Percentiles rank a stretch among this genome's conserved stretches.
These are phyloP conservation scores for Crotalaria pallida DNA, from an alignment of 306 rosid genomes.

Conservation along the genomic window DNA sequence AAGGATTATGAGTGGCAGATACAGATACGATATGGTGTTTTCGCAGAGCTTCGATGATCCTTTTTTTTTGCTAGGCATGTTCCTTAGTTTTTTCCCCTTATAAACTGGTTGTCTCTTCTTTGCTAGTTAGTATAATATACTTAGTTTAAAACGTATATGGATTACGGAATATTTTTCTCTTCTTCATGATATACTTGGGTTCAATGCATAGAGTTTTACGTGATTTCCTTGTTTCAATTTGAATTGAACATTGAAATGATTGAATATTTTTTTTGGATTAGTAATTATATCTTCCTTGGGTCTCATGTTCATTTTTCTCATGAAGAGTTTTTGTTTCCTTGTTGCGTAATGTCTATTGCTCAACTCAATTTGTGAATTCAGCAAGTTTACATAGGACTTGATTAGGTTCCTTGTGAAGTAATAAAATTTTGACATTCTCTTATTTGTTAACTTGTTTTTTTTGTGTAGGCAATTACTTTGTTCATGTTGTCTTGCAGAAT, in stretches of 20 bases:
- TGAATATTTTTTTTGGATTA: not conserved
- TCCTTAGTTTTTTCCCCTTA: not conserved
- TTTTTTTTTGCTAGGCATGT: not conserved
- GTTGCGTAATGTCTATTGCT: not conserved
- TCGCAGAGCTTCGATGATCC: not conserved
- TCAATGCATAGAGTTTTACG: not conserved
- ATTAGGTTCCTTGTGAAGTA: constrained; percentile 1
- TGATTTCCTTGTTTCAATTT: not conserved
- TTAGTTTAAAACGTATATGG: no score
- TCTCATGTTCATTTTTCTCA: constrained; percentile 5
- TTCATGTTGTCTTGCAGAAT: constrained; percentile 54
- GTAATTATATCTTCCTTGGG: not conserved
- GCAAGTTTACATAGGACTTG: not conserved
- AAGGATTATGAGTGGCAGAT: no score
- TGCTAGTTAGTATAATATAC: not conserved
- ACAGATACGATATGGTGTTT: no score
- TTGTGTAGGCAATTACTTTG: constrained; percentile 3
- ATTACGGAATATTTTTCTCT: no score
- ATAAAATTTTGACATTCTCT: not conserved
- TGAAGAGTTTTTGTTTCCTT: not conserved
- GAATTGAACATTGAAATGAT: not conserved
- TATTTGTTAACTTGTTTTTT: not conserved
- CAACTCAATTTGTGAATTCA: constrained; percentile 1
- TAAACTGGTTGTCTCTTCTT: not conserved
- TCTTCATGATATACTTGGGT: no score